Conservation (phyloP, 306 rosid genomes). For the Cucurbita argyrosperma region DNA sequence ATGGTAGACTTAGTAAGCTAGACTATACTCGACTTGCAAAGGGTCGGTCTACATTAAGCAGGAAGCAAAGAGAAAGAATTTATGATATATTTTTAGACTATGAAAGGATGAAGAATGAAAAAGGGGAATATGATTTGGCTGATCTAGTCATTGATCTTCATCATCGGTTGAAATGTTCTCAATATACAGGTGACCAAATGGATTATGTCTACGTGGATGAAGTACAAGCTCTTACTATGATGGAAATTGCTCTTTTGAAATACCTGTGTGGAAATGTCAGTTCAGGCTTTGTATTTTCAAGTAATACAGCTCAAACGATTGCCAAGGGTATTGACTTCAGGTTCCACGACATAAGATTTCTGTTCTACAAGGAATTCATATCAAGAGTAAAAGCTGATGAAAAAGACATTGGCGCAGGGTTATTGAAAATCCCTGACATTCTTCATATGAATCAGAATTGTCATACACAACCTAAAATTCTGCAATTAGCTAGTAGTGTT, state of each 20-base stretch:
- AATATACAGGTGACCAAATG: conserved; percentile 34
- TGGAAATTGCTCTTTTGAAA: conserved; percentile 39
- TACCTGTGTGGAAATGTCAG: conserved; percentile 15
- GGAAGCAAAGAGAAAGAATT: conserved; percentile 23
- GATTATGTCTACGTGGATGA: conserved; percentile 55
- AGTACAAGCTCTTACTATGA: conserved; percentile 53
- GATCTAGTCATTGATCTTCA: conserved; percentile 54
- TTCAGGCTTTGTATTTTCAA: conserved; percentile 15
- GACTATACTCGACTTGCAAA: conserved; percentile 25
- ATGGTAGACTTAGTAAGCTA: conserved; percentile 25
- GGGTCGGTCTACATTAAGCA: conserved; percentile 20
- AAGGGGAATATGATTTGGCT: conserved; percentile 50
- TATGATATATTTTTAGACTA: conserved; percentile 39
- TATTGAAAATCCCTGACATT: background rate
- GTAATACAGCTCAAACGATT: conserved; percentile 31
- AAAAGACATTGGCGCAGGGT: background rate
- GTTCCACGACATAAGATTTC: conserved; percentile 37
- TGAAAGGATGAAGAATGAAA: conserved; percentile 35
- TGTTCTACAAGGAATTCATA: conserved; percentile 17
- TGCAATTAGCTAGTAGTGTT: conserved; percentile 38
- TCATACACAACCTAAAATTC: conserved; percentile 20
- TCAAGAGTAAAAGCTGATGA: background rate
- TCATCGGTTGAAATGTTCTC: conserved; percentile 14
- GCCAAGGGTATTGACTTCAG: conserved; percentile 55
- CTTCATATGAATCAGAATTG: conserved; percentile 31